phyloP scores from a whole-genome alignment of 192 early-diverging fungal species.

The Gorgonomyces haynaldii region DNA sequence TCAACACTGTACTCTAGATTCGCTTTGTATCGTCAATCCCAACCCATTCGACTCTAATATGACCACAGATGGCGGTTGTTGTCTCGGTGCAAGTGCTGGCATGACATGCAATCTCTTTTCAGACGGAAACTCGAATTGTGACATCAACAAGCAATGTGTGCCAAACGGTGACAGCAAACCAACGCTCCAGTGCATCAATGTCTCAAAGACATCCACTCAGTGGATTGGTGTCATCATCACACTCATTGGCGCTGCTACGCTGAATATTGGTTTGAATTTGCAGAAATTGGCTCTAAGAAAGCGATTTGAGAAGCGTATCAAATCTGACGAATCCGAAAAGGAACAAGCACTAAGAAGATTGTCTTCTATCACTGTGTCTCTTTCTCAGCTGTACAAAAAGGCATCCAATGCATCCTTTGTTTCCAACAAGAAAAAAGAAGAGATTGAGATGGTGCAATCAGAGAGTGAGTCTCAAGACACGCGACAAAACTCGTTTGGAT shows the following conservation, averaged over 20 bases:
- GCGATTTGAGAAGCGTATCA: constrained; percentile 45
- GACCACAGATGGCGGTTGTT: constrained; percentile 33
- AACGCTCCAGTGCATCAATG: constrained; percentile 5
- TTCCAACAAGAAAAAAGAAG: too few species aligned
- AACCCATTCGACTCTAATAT: constrained; percentile 17
- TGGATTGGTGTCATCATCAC: constrained; percentile 69
- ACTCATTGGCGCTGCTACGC: constrained; percentile 49
- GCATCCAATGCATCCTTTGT: background rate
- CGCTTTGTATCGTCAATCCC: constrained; percentile 29
- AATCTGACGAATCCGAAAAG: background rate
- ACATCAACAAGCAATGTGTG: constrained; percentile 22
- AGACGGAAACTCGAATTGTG: constrained; percentile 26
- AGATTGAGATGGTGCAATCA: too few species aligned
- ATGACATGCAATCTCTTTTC: constrained; percentile 34
- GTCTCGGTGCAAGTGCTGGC: constrained; percentile 29
- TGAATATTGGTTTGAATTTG: constrained; percentile 69
- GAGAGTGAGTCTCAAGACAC: too few species aligned
- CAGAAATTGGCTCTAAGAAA: constrained; percentile 69
- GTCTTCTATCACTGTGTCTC: too few species aligned
- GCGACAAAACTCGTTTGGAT: too few species aligned
- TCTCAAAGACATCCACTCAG: constrained; percentile 13
- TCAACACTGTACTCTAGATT: constrained; percentile 45
- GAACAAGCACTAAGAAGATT: background rate
- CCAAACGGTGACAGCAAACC: constrained; percentile 7
- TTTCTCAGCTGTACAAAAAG: constrained; percentile 6